Conservation (phyloP, 2,329 filamentous ascomycete species). For the Aspergillus hiratsukae region DNA sequence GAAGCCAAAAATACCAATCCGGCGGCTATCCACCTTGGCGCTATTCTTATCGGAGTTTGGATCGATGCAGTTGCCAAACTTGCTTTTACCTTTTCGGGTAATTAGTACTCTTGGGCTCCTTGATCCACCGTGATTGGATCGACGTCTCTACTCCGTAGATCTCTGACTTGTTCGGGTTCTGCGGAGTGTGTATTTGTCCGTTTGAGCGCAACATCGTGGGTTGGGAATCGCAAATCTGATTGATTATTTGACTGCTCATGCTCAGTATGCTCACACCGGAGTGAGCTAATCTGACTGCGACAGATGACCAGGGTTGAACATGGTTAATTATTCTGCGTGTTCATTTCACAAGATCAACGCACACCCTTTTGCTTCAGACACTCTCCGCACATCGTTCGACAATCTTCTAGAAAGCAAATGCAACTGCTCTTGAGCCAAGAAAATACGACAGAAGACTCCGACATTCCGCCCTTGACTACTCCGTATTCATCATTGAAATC, state of each 20-base stretch:
- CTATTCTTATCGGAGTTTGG: conserved; percentile 9
- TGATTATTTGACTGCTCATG: no score
- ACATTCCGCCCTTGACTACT: neutral
- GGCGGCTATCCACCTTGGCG: neutral
- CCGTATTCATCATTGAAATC: neutral
- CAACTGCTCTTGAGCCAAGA: neutral
- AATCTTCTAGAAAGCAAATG: neutral
- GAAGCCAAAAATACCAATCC: conserved; percentile 8
- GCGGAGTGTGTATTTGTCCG: neutral
- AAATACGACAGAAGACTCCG: neutral
- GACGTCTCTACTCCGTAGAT: neutral
- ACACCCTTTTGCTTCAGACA: neutral
- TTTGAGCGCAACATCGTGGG: neutral
- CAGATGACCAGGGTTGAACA: neutral
- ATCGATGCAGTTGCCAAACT: conserved; percentile 1
- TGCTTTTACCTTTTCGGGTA: conserved; percentile 22
- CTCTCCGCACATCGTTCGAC: neutral
- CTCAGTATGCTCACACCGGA: neutral
- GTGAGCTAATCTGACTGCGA: neutral
- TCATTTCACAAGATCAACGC: neutral
- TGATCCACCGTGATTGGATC: conserved; percentile 4
- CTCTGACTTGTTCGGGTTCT: neutral
- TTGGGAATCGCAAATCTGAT: neutral
- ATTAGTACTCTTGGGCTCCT: conserved; percentile 11
- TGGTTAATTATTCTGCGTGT: neutral